These are phyloP conservation scores for Penicillium sp. DNA, from an alignment of 2,329 filamentous ascomycete genomes.

Conservation along the genomic window DNA sequence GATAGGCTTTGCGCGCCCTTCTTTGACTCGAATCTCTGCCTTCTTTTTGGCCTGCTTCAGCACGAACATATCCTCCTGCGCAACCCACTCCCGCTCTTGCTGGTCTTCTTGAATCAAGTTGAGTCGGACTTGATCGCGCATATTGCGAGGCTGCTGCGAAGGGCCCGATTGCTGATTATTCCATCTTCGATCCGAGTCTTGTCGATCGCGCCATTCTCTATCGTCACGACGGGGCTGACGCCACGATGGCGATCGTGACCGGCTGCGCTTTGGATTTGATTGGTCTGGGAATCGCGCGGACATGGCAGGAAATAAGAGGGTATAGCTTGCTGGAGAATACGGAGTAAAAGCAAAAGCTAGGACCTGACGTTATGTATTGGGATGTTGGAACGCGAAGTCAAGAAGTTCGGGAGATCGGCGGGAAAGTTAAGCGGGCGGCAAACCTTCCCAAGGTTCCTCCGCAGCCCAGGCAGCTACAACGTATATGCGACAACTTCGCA, in stretches of 20 bases:
- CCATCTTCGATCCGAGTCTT: constrained; percentile 21
- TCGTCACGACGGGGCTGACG: constrained; percentile 38
- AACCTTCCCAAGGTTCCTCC: constrained; percentile 17
- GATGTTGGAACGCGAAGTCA: constrained; percentile 14
- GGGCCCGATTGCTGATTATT: constrained; percentile 25
- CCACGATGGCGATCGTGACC: constrained; percentile 46
- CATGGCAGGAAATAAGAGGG: constrained; percentile 23
- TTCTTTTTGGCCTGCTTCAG: constrained; percentile 97
- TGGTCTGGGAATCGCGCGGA: constrained; percentile 35
- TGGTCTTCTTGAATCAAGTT: constrained; percentile 69
- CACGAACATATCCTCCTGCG: constrained; percentile 93
- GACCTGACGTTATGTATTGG: not conserved
- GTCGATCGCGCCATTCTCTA: constrained; percentile 29
- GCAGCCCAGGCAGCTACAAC: constrained; percentile 7
- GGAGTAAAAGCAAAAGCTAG: not conserved
- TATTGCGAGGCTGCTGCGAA: constrained; percentile 30
- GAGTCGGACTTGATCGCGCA: constrained; percentile 48
- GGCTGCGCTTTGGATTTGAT: constrained; percentile 39
- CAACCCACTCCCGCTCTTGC: constrained; percentile 78
- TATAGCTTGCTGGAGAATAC: not conserved
- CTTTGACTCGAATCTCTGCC: constrained; percentile 88
- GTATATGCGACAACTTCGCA: not conserved
- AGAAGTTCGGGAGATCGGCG: constrained; percentile 22
- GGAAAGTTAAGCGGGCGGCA: constrained; percentile 28
- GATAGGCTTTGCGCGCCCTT: constrained; percentile 85